A percentile compares a stretch with the other conserved stretches of the same genome.
These are phyloP conservation scores for Phylloporus sp. DNA, from an alignment of 768 basidiomycete species.

Conservation along the genomic window DNA sequence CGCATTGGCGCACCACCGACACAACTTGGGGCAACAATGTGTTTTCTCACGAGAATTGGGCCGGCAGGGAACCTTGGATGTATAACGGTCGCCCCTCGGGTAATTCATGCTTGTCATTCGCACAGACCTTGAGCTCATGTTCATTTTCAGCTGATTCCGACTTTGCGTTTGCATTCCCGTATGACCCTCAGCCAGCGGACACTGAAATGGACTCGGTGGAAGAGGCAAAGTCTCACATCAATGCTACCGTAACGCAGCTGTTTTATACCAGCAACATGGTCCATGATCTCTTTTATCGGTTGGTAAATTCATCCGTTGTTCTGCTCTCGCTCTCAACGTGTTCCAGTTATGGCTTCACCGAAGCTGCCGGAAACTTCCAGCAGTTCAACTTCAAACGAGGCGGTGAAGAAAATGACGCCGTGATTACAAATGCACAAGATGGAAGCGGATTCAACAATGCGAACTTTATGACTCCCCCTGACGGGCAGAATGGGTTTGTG, in stretches of 20 bases:
- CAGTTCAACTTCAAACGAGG: slow-evolving; percentile 94
- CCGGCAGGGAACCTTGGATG: slow-evolving; percentile 60
- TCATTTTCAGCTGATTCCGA: slow-evolving; percentile 4
- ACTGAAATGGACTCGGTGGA: slow-evolving; percentile 48
- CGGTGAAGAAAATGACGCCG: slow-evolving; percentile 80
- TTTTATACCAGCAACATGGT: slow-evolving; percentile 84
- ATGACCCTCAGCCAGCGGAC: slow-evolving; percentile 60
- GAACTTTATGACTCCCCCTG: slow-evolving; percentile 84
- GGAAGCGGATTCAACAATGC: slow-evolving; percentile 91
- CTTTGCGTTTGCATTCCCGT: slow-evolving; percentile 62
- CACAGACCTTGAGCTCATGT: neutral
- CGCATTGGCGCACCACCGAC: slow-evolving; percentile 58
- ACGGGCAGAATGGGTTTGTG: slow-evolving; percentile 69
- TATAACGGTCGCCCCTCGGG: slow-evolving; percentile 77
- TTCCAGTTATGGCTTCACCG: slow-evolving; percentile 83
- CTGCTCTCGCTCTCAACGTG: slow-evolving; percentile 3
- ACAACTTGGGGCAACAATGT: slow-evolving; percentile 90
- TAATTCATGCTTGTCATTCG: neutral
- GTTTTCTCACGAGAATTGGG: slow-evolving; percentile 93
- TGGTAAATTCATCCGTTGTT: neutral
- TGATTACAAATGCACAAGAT: slow-evolving; percentile 94
- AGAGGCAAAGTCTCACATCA: slow-evolving; percentile 79
- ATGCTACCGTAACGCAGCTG: slow-evolving; percentile 79
- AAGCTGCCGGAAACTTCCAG: slow-evolving; percentile 93
- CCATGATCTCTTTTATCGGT: slow-evolving; percentile 80